A percentile compares a stretch with the other conserved stretches of the same genome.
Conservation (phyloP, 768 basidiomycete species). For the Tremella yokohamensis region DNA sequence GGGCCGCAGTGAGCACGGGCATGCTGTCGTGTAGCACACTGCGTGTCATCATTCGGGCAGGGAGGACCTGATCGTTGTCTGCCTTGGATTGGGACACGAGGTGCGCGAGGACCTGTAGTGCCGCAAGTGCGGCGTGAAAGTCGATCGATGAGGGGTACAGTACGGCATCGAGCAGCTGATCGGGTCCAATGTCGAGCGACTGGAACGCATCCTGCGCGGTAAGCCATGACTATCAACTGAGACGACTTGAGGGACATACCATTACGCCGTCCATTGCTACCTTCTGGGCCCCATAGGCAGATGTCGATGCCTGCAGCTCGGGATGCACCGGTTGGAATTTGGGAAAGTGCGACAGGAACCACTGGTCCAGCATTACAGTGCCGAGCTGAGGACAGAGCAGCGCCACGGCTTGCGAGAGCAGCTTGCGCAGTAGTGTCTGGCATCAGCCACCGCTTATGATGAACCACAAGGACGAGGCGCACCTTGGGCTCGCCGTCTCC, state of each 20-base stretch:
- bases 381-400: constrained; percentile 19
- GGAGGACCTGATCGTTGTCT: neutral
- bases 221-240: neutral
- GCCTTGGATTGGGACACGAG: neutral
- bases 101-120: constrained; percentile 14
- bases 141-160: constrained; percentile 9
- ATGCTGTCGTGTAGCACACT: constrained; percentile 11
- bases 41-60: neutral
- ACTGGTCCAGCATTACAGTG: constrained; percentile 17
- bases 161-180: constrained; percentile 4
- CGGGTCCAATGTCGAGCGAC: neutral
- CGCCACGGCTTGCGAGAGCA: constrained; percentile 20
- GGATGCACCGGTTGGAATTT: constrained; percentile 1
- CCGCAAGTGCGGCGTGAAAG: constrained; percentile 16
- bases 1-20: constrained; percentile 16
- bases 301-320: neutral
- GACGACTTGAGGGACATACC: constrained; percentile 9
- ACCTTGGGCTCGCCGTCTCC: constrained; percentile 18
- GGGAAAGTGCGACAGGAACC: constrained; percentile 24
- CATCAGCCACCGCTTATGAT: too few species aligned
- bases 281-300: neutral
- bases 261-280: constrained; percentile 2
- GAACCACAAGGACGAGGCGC: neutral
- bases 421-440: constrained; percentile 27
- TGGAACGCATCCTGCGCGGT: neutral